Conservation (phyloP, 2,329 filamentous ascomycete species). For the Verticillium alfalfae region DNA sequence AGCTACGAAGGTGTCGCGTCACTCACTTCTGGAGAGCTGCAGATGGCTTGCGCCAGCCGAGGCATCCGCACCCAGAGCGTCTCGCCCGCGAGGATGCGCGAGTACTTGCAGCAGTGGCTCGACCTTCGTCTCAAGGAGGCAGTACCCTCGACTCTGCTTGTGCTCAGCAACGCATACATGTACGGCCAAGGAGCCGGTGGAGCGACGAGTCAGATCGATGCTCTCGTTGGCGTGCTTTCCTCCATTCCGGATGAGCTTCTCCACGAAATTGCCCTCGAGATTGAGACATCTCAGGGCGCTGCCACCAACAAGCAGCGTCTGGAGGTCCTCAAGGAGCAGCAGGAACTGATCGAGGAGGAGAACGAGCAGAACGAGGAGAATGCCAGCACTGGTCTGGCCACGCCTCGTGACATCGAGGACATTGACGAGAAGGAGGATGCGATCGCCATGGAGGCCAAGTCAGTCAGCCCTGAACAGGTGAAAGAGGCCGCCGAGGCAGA, state of each 20-base stretch:
- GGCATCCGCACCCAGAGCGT: constrained; percentile 91
- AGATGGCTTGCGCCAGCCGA: constrained; percentile 85
- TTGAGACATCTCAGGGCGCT: constrained; percentile 92
- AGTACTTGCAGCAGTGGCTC: constrained; percentile 90
- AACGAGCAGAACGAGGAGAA: constrained; percentile 84
- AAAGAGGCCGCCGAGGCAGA: constrained; percentile 31
- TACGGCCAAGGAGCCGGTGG: constrained; percentile 88
- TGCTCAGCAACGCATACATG: constrained; percentile 96
- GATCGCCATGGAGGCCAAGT: constrained; percentile 42
- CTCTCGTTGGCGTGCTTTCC: constrained; percentile 84
- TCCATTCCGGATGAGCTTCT: constrained; percentile 97
- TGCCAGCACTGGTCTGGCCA: constrained; percentile 66
- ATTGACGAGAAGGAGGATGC: constrained; percentile 92
- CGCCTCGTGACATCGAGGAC: constrained; percentile 79
- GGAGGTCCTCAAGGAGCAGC: constrained; percentile 96
- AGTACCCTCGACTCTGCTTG: constrained; percentile 92
- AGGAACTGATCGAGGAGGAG: constrained; percentile 96
- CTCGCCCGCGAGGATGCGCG: constrained; percentile 78
- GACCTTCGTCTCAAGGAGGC: constrained; percentile 89
- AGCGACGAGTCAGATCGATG: constrained; percentile 85
- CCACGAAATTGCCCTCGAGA: constrained; percentile 98
- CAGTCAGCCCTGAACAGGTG: constrained; percentile 22
- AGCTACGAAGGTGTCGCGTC: constrained; percentile 89
- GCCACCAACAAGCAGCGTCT: constrained; percentile 99
- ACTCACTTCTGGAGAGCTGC: constrained; percentile 87